Base-by-base conservation (phyloP, 2,329 filamentous ascomycete species). In the Zymoseptoria tritici region DNA sequence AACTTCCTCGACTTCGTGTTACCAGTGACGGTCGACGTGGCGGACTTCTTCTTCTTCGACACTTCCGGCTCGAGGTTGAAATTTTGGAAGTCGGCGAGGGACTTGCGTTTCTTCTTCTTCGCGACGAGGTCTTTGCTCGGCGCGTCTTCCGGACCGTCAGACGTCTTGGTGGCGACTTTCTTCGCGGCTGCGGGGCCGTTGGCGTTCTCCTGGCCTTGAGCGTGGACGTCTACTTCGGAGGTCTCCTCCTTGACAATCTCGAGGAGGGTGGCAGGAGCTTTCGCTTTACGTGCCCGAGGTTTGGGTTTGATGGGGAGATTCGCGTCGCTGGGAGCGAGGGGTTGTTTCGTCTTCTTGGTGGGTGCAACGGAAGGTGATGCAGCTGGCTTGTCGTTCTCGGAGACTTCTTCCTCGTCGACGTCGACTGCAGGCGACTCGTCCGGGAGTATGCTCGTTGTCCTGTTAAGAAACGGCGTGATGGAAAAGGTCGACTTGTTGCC, bases 401-500 rank as follows among this genome's bases (percentile, higher is more conserved):
- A 36, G 60, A 66, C 55, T 67, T 69, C 26, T 68, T 62, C 61
- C 20, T 72, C 72, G n/a, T 71, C 67, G 29, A 69, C 70, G 19
- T 74, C 78, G 29, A 75, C 73, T 60, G 57, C 59, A 67, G 74
- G 55, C 49, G 60, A 64, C n/a, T 62, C 64, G 24, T 77, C 77
- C 6, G 78, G 75, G n/a, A 77, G 75, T 13, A 87, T 77, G 64
- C 79, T 86, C 62, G 81, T 85, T 24, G 84, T 87, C 55, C 87
- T 85, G 73, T 92, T 96, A 62, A 97, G 80, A 78, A 96, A 97
- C 0, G 93, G 93, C 0, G 93, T 97, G 64, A 97, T 91, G 3
- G 91, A 96, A 74, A 97, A 97, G 2, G 83, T 86, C 0, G 92
- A 97, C 74, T 96, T 97, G 70, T 96, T 90, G 29, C 89, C 91